Conservation (phyloP, 148 eudicot species). For the Rhododendron ferrugineum region DNA sequence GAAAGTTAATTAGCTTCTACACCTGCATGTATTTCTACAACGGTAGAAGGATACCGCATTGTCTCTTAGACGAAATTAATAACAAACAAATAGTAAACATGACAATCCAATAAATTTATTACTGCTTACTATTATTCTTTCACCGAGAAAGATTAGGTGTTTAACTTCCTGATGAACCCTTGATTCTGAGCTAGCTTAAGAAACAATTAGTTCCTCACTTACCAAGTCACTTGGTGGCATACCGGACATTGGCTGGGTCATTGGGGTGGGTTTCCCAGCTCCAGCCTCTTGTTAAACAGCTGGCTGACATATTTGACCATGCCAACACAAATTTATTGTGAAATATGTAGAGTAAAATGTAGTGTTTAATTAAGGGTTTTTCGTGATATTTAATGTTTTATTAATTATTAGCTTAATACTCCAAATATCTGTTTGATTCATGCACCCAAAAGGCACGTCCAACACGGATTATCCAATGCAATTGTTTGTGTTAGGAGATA, state of each 20-base stretch:
- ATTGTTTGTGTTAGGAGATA: not conserved
- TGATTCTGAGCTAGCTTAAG: conserved; percentile 4
- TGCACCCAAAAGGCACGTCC: not conserved
- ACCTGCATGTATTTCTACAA: not conserved
- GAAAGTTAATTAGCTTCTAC: not conserved
- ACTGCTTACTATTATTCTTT: not conserved
- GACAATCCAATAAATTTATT: not conserved
- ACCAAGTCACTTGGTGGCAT: not conserved
- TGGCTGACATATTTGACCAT: not conserved
- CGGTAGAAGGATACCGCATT: not conserved
- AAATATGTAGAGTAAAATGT: not conserved
- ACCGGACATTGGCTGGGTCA: not conserved
- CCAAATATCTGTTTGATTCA: not conserved
- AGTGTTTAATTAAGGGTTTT: not conserved
- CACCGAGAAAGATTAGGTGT: not conserved
- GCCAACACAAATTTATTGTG: not conserved
- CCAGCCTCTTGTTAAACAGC: not conserved
- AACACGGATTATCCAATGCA: not conserved
- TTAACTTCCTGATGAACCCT: not conserved
- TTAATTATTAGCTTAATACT: not conserved
- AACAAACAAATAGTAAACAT: not conserved
- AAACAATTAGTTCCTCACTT: not conserved
- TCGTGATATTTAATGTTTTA: not conserved
- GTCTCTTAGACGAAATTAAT: not conserved
- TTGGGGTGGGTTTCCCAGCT: not conserved